A percentile compares a stretch with the other conserved stretches of the same genome.
Evolutionary conservation across 371 early-diverging fungal genomes (phyloP).

Genomic region (Funneliformis caledonium): DNA sequence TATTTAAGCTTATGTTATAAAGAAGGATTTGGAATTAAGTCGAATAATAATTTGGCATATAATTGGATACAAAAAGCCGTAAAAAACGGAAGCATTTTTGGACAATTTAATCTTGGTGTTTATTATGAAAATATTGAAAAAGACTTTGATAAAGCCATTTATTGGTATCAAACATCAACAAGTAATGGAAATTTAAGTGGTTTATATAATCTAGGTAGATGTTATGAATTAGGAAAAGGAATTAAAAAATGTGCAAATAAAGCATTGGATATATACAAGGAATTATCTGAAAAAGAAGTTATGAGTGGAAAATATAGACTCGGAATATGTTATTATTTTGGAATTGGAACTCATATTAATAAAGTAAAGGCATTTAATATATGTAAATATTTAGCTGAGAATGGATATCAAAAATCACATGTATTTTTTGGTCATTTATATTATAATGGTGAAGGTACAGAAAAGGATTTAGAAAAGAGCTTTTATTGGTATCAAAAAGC

Average conservation of each 20-base stretch:
- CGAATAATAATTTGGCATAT: not conserved
- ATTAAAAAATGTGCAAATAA: not conserved
- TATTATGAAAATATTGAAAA: slow-evolving; percentile 69
- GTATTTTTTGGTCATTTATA: not conserved
- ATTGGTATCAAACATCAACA: not conserved
- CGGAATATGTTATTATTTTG: not conserved
- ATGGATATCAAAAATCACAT: not conserved
- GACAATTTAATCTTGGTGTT: slow-evolving; percentile 60
- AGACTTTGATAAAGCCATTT: not conserved
- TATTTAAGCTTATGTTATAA: too few species aligned
- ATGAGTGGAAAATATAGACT: not conserved
- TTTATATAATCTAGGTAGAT: slow-evolving; percentile 13
- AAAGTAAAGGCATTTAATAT: not conserved
- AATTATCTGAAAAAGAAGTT: slow-evolving; percentile 11
- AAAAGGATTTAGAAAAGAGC: not conserved
- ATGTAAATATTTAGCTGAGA: not conserved
- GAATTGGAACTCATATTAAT: not conserved
- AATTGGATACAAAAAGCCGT: slow-evolving; percentile 10
- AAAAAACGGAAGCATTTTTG: not conserved
- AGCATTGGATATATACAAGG: not conserved
- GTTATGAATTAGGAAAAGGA: slow-evolving; percentile 9
- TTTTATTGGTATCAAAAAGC: not conserved
- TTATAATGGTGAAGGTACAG: not conserved
- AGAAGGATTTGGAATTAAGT: not conserved
- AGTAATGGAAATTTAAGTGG: not conserved